Evolutionary conservation across 805 yeast species (phyloP).

Genomic region (Nematodospora valgi): DNA sequence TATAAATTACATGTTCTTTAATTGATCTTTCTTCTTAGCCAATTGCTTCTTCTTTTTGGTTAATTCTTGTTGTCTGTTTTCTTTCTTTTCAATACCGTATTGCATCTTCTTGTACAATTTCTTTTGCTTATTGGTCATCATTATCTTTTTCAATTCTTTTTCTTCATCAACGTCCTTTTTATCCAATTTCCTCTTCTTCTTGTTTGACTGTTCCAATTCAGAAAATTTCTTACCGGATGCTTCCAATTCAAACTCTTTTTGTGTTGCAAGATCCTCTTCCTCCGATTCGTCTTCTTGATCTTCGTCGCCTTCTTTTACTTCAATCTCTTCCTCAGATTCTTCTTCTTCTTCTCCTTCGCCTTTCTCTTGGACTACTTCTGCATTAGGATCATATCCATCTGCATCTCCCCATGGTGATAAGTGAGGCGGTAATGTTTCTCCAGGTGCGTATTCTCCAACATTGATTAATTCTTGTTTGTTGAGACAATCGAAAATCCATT

Average conservation of each 20-base stretch:
- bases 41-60: conserved; percentile 67
- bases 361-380: conserved; percentile 42
- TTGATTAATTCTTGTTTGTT: conserved; percentile 74
- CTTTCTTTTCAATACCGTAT: conserved; percentile 81
- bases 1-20: conserved; percentile 19
- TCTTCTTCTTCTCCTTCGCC: conserved; percentile 48
- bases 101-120: conserved; percentile 93
- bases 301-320: conserved; percentile 51
- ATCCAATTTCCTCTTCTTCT: conserved; percentile 25
- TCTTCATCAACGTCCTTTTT: conserved; percentile 62
- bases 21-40: conserved; percentile 54
- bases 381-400: conserved; percentile 83
- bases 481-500: conserved; percentile 93
- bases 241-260: conserved; percentile 74
- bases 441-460: conserved; percentile 84
- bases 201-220: conserved; percentile 37
- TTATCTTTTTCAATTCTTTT: conserved; percentile 87
- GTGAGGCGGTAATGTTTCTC: conserved; percentile 94
- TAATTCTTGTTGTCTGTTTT: conserved; percentile 65
- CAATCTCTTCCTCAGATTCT: conserved; percentile 41
- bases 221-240: conserved; percentile 82
- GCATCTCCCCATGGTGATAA: conserved; percentile 99
- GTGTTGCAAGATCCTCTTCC: conserved; percentile 67
- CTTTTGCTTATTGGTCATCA: conserved; percentile 98
- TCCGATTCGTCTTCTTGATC: conserved; percentile 46